These are phyloP conservation scores for Ascochyta lentis DNA, from an alignment of 2,329 filamentous ascomycete species.

Conservation along the genomic window DNA sequence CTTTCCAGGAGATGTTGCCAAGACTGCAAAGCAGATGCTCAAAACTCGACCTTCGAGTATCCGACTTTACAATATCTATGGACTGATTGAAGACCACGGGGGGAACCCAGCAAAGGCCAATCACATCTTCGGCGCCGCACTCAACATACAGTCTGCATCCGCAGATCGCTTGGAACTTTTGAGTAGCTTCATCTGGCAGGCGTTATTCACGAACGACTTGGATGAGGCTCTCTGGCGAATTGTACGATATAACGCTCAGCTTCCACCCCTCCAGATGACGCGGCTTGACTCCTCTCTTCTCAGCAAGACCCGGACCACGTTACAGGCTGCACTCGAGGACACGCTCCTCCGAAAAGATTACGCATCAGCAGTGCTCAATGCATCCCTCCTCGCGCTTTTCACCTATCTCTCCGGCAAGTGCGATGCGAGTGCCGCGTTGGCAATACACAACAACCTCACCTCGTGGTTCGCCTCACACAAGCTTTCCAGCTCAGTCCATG, in stretches of 20 bases:
- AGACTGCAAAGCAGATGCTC: constrained; percentile 75
- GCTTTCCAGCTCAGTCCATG: constrained; percentile 39
- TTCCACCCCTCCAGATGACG: not conserved
- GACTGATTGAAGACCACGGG: constrained; percentile 69
- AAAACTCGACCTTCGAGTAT: constrained; percentile 70
- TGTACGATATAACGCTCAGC: constrained; percentile 32
- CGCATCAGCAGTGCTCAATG: constrained; percentile 58
- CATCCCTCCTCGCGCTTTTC: constrained; percentile 69
- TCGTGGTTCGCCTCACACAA: constrained; percentile 33
- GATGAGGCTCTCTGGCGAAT: constrained; percentile 44
- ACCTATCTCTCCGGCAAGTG: constrained; percentile 65
- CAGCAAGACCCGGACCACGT: not conserved
- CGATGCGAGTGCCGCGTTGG: constrained; percentile 47
- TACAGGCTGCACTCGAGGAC: constrained; percentile 55
- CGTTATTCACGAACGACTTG: constrained; percentile 57
- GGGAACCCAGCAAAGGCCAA: constrained; percentile 65
- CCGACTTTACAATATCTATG: constrained; percentile 79
- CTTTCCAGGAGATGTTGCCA: constrained; percentile 64
- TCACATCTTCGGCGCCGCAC: constrained; percentile 71
- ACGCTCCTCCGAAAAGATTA: constrained; percentile 57
- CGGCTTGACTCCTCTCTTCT: constrained; percentile 4
- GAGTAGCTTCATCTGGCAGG: constrained; percentile 69
- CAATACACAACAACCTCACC: constrained; percentile 42
- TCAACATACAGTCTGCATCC: constrained; percentile 65
- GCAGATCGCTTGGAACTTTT: constrained; percentile 59